Percentiles rank a stretch among this genome's conserved stretches.
Evolutionary conservation across 768 basidiomycete species (phyloP).

Genomic region (Coprinellus micaceus): DNA sequence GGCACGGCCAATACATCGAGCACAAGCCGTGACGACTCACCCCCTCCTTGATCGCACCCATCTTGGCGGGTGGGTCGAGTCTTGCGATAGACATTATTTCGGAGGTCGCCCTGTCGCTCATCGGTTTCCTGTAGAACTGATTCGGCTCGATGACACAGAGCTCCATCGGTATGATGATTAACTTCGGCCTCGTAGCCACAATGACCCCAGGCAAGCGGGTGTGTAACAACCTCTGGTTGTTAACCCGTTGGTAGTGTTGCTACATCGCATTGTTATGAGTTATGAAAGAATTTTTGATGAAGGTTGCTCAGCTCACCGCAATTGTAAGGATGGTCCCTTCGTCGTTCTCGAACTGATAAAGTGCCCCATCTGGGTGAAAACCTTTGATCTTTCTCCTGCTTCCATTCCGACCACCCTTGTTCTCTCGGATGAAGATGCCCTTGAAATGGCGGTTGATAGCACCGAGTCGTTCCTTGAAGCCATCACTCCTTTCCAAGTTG

Average conservation of each 20-base stretch:
- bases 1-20: no score
- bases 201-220: conserved; percentile 16
- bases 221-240: conserved; percentile 28
- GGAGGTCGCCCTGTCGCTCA: conserved; percentile 60
- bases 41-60: conserved; percentile 47
- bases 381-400: conserved; percentile 29
- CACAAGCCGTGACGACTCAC: no score
- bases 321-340: conserved; percentile 32
- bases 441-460: neutral
- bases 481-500: no score
- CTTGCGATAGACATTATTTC: conserved; percentile 66
- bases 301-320: conserved; percentile 26
- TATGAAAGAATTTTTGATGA: neutral
- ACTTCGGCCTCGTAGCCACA: neutral
- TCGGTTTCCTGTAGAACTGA: conserved; percentile 67
- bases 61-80: conserved; percentile 53
- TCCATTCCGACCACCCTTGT: conserved; percentile 2
- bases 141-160: conserved; percentile 57
- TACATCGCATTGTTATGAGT: neutral
- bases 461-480: no score
- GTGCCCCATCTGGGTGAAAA: conserved; percentile 33
- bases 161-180: conserved; percentile 58
- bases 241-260: conserved; percentile 16
- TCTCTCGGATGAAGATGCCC: neutral
- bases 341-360: conserved; percentile 33